Conservation (phyloP, 441 rosid species). For the Erodium texanum region DNA sequence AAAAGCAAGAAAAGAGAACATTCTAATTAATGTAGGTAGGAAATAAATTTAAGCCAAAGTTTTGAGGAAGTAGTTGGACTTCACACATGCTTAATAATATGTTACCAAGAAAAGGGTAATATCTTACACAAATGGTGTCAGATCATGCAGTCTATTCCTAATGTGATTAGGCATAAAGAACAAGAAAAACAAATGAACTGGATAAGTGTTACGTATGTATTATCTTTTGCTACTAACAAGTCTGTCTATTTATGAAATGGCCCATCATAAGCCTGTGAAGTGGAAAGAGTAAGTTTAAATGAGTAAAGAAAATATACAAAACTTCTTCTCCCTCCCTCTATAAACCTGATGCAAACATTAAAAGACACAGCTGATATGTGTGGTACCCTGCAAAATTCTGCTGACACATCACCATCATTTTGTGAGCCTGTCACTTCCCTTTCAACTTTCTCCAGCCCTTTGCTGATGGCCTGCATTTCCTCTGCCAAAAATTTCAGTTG, state of each 20-base stretch:
- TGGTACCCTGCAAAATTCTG: constrained; percentile 57
- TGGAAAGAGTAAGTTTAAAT: too few species aligned
- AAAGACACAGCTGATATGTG: background rate
- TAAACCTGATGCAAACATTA: background rate
- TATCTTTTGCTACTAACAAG: too few species aligned
- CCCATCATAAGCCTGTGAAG: too few species aligned
- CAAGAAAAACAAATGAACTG: background rate
- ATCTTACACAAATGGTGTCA: too few species aligned
- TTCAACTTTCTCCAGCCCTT: constrained; percentile 83
- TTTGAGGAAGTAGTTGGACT: background rate
- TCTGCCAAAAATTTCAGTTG: constrained; percentile 90
- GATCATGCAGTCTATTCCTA: too few species aligned
- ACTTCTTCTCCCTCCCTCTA: too few species aligned
- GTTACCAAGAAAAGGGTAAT: too few species aligned
- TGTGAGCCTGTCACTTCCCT: constrained; percentile 78
- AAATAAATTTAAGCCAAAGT: background rate
- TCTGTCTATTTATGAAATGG: too few species aligned
- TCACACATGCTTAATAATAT: background rate
- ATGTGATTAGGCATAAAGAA: too few species aligned
- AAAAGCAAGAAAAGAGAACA: background rate
- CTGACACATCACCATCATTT: constrained; percentile 77
- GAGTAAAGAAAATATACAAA: background rate
- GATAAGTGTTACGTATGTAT: too few species aligned
- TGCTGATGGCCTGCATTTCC: constrained; percentile 93
- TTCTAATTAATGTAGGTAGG: background rate